Evolutionary conservation across 164 flowering plant species (phyloP).

Genomic region (Protea cynaroides): DNA sequence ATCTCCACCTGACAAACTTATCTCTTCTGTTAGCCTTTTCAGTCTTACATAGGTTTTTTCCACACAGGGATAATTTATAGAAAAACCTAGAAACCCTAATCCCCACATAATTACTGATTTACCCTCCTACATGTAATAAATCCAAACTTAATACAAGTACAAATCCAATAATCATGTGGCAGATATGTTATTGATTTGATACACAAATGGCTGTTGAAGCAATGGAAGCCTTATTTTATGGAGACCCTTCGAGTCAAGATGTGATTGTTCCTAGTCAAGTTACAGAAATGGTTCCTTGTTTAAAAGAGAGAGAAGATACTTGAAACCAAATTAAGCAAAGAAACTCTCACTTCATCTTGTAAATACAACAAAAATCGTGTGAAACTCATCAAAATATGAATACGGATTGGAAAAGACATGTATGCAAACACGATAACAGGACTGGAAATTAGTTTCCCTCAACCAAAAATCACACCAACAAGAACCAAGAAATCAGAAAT

Average conservation of each 20-base stretch:
- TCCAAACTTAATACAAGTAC: no score
- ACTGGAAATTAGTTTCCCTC: no score
- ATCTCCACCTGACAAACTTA: no score
- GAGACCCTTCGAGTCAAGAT: slow-evolving; percentile 17
- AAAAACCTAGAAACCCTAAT: no score
- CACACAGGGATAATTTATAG: no score
- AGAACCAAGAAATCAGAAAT: not conserved
- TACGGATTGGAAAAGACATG: no score
- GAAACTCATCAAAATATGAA: no score
- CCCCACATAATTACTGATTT: no score
- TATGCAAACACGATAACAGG: not conserved
- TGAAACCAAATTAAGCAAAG: slow-evolving; percentile 9
- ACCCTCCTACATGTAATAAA: no score
- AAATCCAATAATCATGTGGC: no score
- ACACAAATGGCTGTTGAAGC: slow-evolving; percentile 99
- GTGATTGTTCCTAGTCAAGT: slow-evolving; percentile 12
- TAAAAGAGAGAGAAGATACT: slow-evolving; percentile 22
- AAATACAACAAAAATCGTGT: slow-evolving; percentile 14
- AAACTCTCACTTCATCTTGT: slow-evolving; percentile 9
- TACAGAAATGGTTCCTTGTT: slow-evolving; percentile 2
- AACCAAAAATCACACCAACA: not conserved
- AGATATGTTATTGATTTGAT: slow-evolving; percentile 54
- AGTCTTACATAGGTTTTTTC: no score
- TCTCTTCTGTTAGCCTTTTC: no score
- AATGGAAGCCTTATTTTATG: slow-evolving; percentile 63